Conservation (phyloP, 139 green algal genomes). For the Micractinium sp. region DNA sequence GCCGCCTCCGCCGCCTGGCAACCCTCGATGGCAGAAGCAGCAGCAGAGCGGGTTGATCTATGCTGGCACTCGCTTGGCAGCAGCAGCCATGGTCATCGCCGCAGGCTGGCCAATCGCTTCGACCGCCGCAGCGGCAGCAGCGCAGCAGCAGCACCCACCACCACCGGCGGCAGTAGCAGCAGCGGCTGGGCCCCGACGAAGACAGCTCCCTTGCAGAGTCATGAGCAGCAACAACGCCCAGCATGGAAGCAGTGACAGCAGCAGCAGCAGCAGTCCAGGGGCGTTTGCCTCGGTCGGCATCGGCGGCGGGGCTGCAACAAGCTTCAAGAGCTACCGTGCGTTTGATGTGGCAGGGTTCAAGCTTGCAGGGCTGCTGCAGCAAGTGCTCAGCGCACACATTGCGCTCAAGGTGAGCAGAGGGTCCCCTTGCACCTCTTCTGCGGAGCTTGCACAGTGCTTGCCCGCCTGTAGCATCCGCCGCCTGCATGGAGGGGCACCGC, state of each 20-base stretch:
- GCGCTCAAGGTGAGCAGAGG: constrained; percentile 12
- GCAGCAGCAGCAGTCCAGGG: background rate
- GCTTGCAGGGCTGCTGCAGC: constrained; percentile 25
- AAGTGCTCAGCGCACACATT: constrained; percentile 14
- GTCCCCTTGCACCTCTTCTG: no score
- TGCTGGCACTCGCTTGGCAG: background rate
- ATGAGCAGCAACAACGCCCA: background rate
- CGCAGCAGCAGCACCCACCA: background rate
- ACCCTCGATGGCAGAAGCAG: background rate
- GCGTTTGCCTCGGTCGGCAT: constrained; percentile 23
- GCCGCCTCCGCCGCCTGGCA: background rate
- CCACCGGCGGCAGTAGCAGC: background rate
- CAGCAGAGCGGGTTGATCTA: background rate
- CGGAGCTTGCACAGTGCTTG: background rate
- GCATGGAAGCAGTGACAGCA: background rate
- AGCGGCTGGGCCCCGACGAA: background rate
- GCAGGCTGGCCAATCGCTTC: no score
- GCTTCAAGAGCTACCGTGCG: background rate
- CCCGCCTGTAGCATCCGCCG: background rate
- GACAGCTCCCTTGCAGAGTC: background rate
- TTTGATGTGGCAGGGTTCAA: constrained; percentile 21
- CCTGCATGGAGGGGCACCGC: no score
- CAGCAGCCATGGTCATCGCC: background rate
- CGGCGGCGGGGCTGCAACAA: background rate
- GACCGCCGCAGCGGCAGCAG: no score